Evolutionary conservation across 1,284 basidiomycete species (phyloP).

Genomic region (Fistulina hepatica): DNA sequence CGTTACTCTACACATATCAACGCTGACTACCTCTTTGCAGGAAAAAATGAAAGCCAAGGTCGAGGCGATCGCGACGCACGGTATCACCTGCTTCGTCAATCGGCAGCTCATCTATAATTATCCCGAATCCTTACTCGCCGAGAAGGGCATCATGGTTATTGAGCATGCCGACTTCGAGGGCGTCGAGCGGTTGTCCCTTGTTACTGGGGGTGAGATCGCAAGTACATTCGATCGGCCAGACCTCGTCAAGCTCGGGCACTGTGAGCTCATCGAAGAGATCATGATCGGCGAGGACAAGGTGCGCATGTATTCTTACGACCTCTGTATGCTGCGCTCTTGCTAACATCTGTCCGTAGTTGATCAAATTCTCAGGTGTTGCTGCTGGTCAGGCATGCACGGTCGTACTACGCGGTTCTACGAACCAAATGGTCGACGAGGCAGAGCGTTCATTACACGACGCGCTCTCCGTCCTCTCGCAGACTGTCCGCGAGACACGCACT

Average conservation of each 20-base stretch:
- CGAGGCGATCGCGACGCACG: conserved; percentile 87
- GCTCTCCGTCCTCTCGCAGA: conserved; percentile 93
- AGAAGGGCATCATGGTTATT: conserved; percentile 92
- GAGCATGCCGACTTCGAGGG: conserved; percentile 99
- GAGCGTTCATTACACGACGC: conserved; percentile 97
- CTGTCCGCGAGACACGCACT: conserved; percentile 92
- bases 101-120: conserved; percentile 99
- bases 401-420: conserved; percentile 91
- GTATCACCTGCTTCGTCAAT: conserved; percentile 98
- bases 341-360: conserved; percentile 48
- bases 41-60: conserved; percentile 99
- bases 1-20: conserved; percentile 1
- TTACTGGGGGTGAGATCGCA: conserved; percentile 97
- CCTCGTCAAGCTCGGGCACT: conserved; percentile 86
- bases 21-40: conserved; percentile 26
- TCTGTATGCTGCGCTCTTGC: neutral
- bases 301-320: conserved; percentile 13
- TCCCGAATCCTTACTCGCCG: conserved; percentile 88
- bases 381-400: conserved; percentile 99
- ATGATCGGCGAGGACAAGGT: conserved; percentile 99
- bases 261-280: conserved; percentile 95
- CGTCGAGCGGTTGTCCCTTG: conserved; percentile 90
- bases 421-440: conserved; percentile 99
- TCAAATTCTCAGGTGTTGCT: conserved; percentile 98
- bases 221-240: conserved; percentile 94